Conservation (phyloP, 1,284 basidiomycete genomes). For the Apiotrichum siamense region DNA sequence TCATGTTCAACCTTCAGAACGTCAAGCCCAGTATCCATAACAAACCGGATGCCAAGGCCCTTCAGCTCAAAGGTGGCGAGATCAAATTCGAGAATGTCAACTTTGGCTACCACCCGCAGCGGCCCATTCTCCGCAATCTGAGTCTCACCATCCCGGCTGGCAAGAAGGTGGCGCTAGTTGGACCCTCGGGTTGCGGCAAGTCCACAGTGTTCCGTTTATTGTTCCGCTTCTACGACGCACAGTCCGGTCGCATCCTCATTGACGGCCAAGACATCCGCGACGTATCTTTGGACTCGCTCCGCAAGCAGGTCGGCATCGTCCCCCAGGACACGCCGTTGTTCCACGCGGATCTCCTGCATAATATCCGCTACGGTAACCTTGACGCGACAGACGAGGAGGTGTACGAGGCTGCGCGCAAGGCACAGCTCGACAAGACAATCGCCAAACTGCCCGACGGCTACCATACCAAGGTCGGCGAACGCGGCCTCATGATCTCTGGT, state of each 20-base stretch:
- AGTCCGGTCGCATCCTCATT: constrained; percentile 66
- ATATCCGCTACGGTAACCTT: constrained; percentile 87
- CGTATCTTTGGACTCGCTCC: constrained; percentile 66
- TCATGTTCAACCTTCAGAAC: constrained; percentile 83
- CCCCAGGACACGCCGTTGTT: constrained; percentile 97
- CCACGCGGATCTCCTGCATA: constrained; percentile 91
- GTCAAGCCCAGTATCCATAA: constrained; percentile 67
- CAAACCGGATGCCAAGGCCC: constrained; percentile 59
- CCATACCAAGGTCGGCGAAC: constrained; percentile 84
- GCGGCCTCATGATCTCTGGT: constrained; percentile 95
- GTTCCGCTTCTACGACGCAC: constrained; percentile 89
- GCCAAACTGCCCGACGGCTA: constrained; percentile 77
- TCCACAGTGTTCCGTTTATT: constrained; percentile 91
- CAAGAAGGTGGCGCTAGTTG: constrained; percentile 92
- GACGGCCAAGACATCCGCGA: constrained; percentile 75
- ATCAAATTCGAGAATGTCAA: constrained; percentile 89
- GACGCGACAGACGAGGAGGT: constrained; percentile 86
- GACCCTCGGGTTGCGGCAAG: constrained; percentile 96
- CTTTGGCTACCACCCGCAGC: constrained; percentile 83
- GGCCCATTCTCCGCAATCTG: constrained; percentile 82
- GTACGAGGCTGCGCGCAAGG: constrained; percentile 69
- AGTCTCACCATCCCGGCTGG: constrained; percentile 93
- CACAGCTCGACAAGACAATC: constrained; percentile 80
- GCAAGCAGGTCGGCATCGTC: constrained; percentile 80
- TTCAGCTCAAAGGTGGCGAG: constrained; percentile 70